These are phyloP conservation scores for Mallotus japonicus DNA, from an alignment of 441 rosid species.

Conservation along the genomic window DNA sequence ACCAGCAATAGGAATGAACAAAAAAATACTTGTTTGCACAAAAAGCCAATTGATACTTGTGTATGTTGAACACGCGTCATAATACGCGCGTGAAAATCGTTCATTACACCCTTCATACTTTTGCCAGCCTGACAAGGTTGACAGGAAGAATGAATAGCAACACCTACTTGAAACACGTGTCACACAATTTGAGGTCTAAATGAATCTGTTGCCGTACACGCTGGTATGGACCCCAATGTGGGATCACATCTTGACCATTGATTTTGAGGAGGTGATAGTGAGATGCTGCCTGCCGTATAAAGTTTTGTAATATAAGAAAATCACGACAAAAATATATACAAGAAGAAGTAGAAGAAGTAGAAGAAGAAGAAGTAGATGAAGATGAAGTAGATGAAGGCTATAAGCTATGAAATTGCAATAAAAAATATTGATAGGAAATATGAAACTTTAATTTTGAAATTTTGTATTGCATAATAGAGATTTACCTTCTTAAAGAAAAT, in stretches of 20 bases:
- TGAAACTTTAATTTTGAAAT: too few species aligned
- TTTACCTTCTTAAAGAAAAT: too few species aligned
- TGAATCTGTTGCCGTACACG: conserved; percentile 15
- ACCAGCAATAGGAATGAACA: too few species aligned
- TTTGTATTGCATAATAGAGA: too few species aligned
- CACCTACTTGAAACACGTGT: conserved; percentile 32
- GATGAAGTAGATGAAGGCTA: not conserved
- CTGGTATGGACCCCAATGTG: not conserved
- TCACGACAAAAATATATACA: not conserved
- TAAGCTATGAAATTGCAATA: too few species aligned
- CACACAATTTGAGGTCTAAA: not conserved
- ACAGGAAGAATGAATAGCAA: conserved; percentile 25
- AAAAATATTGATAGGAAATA: too few species aligned
- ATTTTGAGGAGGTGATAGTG: not conserved
- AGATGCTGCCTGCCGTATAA: not conserved
- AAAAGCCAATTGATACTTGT: too few species aligned
- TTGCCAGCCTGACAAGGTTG: conserved; percentile 40
- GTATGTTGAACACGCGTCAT: not conserved
- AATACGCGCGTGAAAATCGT: conserved; percentile 5
- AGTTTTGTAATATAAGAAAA: not conserved
- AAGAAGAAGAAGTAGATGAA: not conserved
- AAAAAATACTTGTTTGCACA: too few species aligned
- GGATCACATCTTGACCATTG: conserved; percentile 16
- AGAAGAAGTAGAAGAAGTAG: too few species aligned
- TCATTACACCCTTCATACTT: not conserved